Conservation (phyloP, 352 stramenopile genomes). For the Pythium sp. region DNA sequence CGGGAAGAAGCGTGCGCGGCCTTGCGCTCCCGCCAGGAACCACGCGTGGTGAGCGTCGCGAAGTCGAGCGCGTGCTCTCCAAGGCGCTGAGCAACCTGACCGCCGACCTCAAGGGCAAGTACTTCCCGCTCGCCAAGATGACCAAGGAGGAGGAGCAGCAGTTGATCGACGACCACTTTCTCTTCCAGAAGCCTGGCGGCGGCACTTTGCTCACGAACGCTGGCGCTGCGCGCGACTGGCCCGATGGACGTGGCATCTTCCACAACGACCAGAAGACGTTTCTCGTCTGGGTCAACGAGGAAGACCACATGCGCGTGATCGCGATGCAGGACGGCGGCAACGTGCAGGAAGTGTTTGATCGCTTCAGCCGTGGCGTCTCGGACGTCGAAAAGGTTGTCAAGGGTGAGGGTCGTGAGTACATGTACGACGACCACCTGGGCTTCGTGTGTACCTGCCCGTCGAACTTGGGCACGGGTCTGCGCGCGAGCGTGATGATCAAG, state of each 20-base stretch:
- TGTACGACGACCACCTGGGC: slow-evolving; percentile 89
- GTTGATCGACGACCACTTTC: slow-evolving; percentile 89
- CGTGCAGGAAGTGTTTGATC: slow-evolving; percentile 88
- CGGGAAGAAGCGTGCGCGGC: slow-evolving; percentile 88
- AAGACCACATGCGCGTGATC: slow-evolving; percentile 90
- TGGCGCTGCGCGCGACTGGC: slow-evolving; percentile 91
- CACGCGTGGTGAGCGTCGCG: slow-evolving; percentile 72
- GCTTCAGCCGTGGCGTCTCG: slow-evolving; percentile 79
- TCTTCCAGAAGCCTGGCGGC: slow-evolving; percentile 93
- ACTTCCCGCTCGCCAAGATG: slow-evolving; percentile 88
- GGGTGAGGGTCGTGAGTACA: slow-evolving; percentile 76
- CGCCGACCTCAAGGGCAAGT: slow-evolving; percentile 84
- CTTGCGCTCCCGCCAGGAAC: slow-evolving; percentile 87
- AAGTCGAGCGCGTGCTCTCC: slow-evolving; percentile 84
- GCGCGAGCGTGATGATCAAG: slow-evolving; percentile 86
- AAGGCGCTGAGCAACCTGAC: slow-evolving; percentile 69
- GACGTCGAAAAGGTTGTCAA: slow-evolving; percentile 79
- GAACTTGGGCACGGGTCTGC: slow-evolving; percentile 84
- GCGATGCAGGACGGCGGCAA: slow-evolving; percentile 89
- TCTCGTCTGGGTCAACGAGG: slow-evolving; percentile 89
- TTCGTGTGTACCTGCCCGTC: slow-evolving; percentile 87
- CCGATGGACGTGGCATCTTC: slow-evolving; percentile 91
- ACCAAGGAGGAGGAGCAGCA: slow-evolving; percentile 90
- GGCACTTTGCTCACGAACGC: slow-evolving; percentile 81
- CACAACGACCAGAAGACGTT: slow-evolving; percentile 91